phyloP scores from a whole-genome alignment of 192 early-diverging fungal species.

The Rhizophagus prolifer region DNA sequence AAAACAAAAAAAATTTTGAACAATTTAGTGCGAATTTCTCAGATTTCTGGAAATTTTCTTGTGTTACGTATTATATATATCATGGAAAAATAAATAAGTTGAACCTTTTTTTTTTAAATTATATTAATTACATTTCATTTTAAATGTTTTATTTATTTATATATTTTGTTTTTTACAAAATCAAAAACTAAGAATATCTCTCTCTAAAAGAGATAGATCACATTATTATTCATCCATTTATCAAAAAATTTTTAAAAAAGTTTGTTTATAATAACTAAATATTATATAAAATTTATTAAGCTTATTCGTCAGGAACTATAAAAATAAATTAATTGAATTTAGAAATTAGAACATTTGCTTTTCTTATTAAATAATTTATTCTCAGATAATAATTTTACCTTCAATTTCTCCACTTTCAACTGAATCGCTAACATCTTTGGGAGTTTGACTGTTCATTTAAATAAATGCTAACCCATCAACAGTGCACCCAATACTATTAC shows the following conservation, averaged over 20 bases:
- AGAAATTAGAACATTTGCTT: not conserved
- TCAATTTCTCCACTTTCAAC: constrained; percentile 87
- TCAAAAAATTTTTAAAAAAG: too few species aligned
- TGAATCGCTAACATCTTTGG: constrained; percentile 81
- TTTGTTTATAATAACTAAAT: too few species aligned
- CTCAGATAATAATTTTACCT: constrained; percentile 48
- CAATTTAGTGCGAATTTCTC: not conserved
- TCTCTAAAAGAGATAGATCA: too few species aligned
- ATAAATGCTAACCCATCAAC: constrained; percentile 66
- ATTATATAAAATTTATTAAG: not conserved
- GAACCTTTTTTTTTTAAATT: too few species aligned
- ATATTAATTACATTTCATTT: too few species aligned
- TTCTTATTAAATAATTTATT: constrained; percentile 28
- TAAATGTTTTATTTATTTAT: too few species aligned
- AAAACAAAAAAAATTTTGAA: not conserved
- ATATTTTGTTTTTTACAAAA: too few species aligned
- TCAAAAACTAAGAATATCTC: too few species aligned
- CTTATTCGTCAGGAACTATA: constrained; percentile 18
- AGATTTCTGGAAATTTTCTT: too few species aligned
- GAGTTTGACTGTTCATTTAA: constrained; percentile 60
- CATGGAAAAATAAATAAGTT: too few species aligned
- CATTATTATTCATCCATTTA: too few species aligned
- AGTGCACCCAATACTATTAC: constrained; percentile 95
- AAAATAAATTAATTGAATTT: not conserved
- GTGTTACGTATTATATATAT: too few species aligned